Percentiles rank a stretch among this genome's conserved stretches.
phyloP scores from a whole-genome alignment of 208 protist species.

The Leishmania major region DNA sequence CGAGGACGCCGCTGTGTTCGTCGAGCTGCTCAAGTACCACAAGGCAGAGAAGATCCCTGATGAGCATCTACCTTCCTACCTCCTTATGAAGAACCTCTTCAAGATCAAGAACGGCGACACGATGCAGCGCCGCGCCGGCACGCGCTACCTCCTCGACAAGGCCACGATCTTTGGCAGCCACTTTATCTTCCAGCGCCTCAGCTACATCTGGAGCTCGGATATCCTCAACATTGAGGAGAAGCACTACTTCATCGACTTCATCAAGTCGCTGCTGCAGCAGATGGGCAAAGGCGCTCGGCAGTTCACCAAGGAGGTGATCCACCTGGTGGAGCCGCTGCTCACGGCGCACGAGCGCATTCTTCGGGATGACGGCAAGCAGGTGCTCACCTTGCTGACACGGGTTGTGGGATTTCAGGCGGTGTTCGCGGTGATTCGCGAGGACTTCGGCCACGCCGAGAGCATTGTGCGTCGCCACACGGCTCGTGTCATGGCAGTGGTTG shows the following conservation, averaged over 20 bases:
- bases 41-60: conserved; percentile 83
- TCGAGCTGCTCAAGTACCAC: conserved; percentile 94
- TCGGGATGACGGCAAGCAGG: conserved; percentile 98
- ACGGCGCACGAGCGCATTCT: conserved; percentile 98
- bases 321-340: conserved; percentile 98
- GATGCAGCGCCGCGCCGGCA: conserved; percentile 95
- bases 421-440: conserved; percentile 97
- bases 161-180: conserved; percentile 97
- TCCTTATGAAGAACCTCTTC: conserved; percentile 98
- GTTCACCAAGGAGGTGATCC: conserved; percentile 98
- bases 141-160: conserved; percentile 98
- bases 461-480: conserved; percentile 98
- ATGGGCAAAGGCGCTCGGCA: conserved; percentile 96
- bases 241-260: conserved; percentile 99
- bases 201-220: conserved; percentile 97
- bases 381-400: conserved; percentile 98
- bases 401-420: conserved; percentile 98
- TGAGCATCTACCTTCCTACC: conserved; percentile 94
- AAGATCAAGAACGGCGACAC: conserved; percentile 99
- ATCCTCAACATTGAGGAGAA: conserved; percentile 98
- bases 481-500: conserved; percentile 97
- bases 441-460: conserved; percentile 98
- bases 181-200: conserved; percentile 98
- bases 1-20: conserved; percentile 97
- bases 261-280: conserved; percentile 98